A percentile compares a stretch with the other conserved stretches of the same genome.
Evolutionary conservation across 2,329 filamentous ascomycete genomes (phyloP).

Genomic region (Aspergillus versicolor): DNA sequence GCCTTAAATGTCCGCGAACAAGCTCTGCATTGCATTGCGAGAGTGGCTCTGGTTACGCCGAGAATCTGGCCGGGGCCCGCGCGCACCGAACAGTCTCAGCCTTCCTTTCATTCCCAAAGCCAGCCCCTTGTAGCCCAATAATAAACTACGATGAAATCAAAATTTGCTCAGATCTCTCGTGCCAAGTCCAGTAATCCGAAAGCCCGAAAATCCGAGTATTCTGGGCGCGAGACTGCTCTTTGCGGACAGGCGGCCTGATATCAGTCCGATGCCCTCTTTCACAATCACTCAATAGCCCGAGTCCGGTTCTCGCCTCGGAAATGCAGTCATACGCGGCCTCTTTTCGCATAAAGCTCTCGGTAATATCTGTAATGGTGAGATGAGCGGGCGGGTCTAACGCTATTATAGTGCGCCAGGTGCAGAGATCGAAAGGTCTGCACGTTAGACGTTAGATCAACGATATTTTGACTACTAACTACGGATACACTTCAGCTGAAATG

Average conservation of each 20-base stretch:
- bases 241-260: neutral
- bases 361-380: neutral
- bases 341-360: conserved; percentile 5
- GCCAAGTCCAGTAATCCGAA: neutral
- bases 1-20: too few relatives aligned
- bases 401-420: conserved; percentile 1
- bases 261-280: neutral
- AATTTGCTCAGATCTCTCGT: too few relatives aligned
- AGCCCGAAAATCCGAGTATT: neutral
- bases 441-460: neutral
- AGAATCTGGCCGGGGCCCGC: neutral
- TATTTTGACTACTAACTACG: neutral
- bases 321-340: too few relatives aligned
- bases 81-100: neutral
- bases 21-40: too few relatives aligned
- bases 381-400: neutral
- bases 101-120: too few relatives aligned
- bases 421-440: neutral
- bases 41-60: neutral
- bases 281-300: too few relatives aligned
- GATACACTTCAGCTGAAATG: neutral
- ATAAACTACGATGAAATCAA: neutral
- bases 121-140: neutral
- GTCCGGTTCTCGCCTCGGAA: too few relatives aligned
- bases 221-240: too few relatives aligned